phyloP scores from a whole-genome alignment of 2,329 filamentous ascomycete genomes.

The Diaporthe eres region DNA sequence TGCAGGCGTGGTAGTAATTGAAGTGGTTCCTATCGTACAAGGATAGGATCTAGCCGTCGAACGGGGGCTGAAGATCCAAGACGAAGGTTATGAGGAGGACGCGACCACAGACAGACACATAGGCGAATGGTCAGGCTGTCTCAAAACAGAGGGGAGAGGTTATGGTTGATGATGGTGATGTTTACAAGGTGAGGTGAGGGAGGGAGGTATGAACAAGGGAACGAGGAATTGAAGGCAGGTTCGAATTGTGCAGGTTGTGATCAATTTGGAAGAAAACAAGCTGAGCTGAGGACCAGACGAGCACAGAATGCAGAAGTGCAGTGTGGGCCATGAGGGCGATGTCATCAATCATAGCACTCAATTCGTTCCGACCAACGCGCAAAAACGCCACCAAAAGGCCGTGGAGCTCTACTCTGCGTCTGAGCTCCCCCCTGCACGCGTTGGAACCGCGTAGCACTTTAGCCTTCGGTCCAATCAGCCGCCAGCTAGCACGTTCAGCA shows the following conservation, averaged over 20 bases:
- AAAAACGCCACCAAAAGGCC: constrained; percentile 17
- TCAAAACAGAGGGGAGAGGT: background rate
- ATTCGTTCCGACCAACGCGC: constrained; percentile 30
- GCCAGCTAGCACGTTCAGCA: background rate
- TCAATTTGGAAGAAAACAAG: constrained; percentile 4
- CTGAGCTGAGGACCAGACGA: background rate
- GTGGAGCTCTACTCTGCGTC: constrained; percentile 16
- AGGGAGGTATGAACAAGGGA: background rate
- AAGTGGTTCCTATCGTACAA: background rate
- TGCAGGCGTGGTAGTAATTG: background rate
- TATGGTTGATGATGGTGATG: background rate
- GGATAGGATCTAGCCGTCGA: background rate
- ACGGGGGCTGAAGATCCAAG: constrained; percentile 1
- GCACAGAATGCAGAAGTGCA: background rate
- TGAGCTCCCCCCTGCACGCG: constrained; percentile 27
- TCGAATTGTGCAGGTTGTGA: background rate
- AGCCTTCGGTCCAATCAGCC: constrained; percentile 27
- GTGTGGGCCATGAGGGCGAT: constrained; percentile 20
- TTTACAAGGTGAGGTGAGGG: constrained; percentile 17
- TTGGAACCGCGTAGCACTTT: constrained; percentile 32
- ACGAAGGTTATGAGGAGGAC: background rate
- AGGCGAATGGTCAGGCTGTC: background rate
- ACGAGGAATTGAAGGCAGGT: background rate
- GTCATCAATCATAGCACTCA: constrained; percentile 25
- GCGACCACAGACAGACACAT: background rate